These are phyloP conservation scores for Colletotrichum caudatum DNA, from an alignment of 2,329 filamentous ascomycete species.

Conservation along the genomic window DNA sequence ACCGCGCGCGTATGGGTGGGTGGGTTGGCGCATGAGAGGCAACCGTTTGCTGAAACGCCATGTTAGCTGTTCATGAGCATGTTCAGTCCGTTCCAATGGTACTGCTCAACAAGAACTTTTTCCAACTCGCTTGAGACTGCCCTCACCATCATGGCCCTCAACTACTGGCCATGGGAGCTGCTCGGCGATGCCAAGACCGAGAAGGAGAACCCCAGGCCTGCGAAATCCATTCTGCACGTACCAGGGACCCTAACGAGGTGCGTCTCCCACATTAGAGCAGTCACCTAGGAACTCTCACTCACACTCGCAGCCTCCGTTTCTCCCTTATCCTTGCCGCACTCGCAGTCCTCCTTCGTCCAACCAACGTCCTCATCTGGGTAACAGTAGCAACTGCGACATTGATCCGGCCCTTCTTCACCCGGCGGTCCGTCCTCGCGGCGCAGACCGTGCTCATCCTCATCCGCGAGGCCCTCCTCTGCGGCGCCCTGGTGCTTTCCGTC, in stretches of 20 bases:
- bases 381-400: slow-evolving; percentile 67
- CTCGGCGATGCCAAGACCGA: slow-evolving; percentile 56
- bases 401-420: slow-evolving; percentile 52
- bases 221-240: slow-evolving; percentile 46
- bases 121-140: slow-evolving; percentile 96
- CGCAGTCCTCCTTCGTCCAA: slow-evolving; percentile 88
- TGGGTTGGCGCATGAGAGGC: neutral
- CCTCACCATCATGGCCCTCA: slow-evolving; percentile 82
- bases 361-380: slow-evolving; percentile 88
- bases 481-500: slow-evolving; percentile 68
- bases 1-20: neutral
- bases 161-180: slow-evolving; percentile 88
- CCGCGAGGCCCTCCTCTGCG: slow-evolving; percentile 74
- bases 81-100: slow-evolving; percentile 95
- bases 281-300: neutral
- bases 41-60: neutral
- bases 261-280: neutral
- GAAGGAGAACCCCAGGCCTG: slow-evolving; percentile 56
- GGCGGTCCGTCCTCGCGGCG: slow-evolving; percentile 56
- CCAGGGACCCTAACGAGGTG: slow-evolving; percentile 47
- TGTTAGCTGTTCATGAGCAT: slow-evolving; percentile 76
- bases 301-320: slow-evolving; percentile 54
- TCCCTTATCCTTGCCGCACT: slow-evolving; percentile 82
- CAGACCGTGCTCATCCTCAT: slow-evolving; percentile 65
- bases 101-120: slow-evolving; percentile 90